These are phyloP conservation scores for Phytophthora brassicae DNA, from an alignment of 352 stramenopile species.

Conservation along the genomic window DNA sequence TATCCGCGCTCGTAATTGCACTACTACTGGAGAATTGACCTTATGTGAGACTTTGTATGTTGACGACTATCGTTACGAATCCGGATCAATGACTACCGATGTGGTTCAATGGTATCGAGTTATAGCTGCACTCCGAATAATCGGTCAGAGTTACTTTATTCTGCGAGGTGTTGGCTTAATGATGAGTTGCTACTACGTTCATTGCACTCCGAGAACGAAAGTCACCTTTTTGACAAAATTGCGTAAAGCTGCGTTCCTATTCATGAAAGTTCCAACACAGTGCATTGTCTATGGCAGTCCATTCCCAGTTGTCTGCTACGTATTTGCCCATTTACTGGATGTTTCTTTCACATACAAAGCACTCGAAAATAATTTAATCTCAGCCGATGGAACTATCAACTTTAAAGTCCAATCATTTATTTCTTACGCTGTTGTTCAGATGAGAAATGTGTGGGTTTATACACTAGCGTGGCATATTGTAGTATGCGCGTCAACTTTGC, in stretches of 20 bases:
- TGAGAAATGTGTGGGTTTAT: conserved; percentile 45
- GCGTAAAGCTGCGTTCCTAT: conserved; percentile 23
- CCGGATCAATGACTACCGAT: conserved; percentile 20
- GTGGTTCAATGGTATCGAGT: conserved; percentile 31
- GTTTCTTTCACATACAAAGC: conserved; percentile 41
- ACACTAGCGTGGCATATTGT: conserved; percentile 26
- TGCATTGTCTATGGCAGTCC: conserved; percentile 50
- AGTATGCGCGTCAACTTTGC: conserved; percentile 9
- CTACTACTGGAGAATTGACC: neutral
- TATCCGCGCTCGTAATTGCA: conserved; percentile 25
- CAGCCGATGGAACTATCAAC: conserved; percentile 25
- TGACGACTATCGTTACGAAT: conserved; percentile 49
- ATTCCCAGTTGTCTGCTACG: conserved; percentile 45
- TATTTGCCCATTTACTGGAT: conserved; percentile 47
- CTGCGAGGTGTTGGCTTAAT: conserved; percentile 30
- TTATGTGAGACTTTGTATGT: conserved; percentile 40
- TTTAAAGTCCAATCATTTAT: conserved; percentile 29
- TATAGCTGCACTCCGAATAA: conserved; percentile 20
- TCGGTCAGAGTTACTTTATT: conserved; percentile 48
- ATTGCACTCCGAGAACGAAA: too few relatives aligned
- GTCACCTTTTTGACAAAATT: too few relatives aligned
- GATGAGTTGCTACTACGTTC: conserved; percentile 24
- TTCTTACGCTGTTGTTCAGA: conserved; percentile 38
- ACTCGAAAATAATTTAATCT: conserved; percentile 32
- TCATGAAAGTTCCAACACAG: conserved; percentile 49